These are phyloP conservation scores for Boletus tylopilopsis DNA, from an alignment of 768 basidiomycete genomes.

Conservation along the genomic window DNA sequence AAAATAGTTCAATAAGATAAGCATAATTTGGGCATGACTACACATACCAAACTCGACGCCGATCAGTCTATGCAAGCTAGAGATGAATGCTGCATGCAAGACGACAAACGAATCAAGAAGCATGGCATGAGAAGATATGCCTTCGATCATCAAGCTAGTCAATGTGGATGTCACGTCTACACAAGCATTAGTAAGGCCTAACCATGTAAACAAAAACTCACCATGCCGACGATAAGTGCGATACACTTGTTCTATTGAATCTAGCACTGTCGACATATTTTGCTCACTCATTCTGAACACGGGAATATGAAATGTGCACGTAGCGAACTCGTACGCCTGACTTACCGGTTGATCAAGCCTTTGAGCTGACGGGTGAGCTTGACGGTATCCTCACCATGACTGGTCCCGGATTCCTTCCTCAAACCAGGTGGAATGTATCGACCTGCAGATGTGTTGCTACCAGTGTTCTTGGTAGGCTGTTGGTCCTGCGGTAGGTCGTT, in stretches of 20 bases:
- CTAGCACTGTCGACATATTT: conserved; percentile 74
- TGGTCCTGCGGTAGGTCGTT: background rate
- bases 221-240: conserved; percentile 76
- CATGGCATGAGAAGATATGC: conserved; percentile 76
- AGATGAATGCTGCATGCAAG: conserved; percentile 81
- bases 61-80: conserved; percentile 72
- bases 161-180: conserved; percentile 80
- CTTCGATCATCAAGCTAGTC: conserved; percentile 71
- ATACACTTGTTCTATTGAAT: conserved; percentile 72
- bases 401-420: conserved; percentile 45
- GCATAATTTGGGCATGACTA: background rate
- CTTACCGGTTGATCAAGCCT: conserved; percentile 82
- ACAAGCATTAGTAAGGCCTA: conserved; percentile 5
- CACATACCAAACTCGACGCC: conserved; percentile 87
- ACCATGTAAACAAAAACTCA: conserved; percentile 28
- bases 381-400: conserved; percentile 35
- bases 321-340: background rate
- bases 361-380: conserved; percentile 77
- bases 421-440: conserved; percentile 84
- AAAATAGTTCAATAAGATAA: background rate
- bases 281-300: conserved; percentile 80
- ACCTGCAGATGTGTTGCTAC: conserved; percentile 24
- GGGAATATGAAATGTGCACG: background rate
- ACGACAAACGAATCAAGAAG: conserved; percentile 88
- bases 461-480: background rate